These are phyloP conservation scores for Scedosporium dehoogii DNA, from an alignment of 2,329 filamentous ascomycete species.

Conservation along the genomic window DNA sequence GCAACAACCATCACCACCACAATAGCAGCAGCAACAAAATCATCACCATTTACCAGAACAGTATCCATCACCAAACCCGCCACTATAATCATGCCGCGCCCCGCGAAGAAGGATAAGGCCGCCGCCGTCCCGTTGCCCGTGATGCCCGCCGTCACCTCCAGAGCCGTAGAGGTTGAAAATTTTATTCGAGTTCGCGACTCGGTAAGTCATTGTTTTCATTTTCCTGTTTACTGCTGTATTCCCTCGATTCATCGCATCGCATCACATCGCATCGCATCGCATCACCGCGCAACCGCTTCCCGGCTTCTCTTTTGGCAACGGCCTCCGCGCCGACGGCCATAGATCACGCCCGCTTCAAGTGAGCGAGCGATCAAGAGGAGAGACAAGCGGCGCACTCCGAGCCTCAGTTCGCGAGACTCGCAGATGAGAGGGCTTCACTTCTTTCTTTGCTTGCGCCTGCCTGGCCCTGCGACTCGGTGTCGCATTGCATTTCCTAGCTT, in stretches of 20 bases:
- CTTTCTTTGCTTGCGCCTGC: background rate
- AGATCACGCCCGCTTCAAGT: background rate
- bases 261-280: background rate
- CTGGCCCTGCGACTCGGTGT: background rate
- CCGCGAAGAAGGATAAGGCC: slow-evolving; percentile 26
- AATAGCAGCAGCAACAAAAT: background rate
- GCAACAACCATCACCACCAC: slow-evolving; percentile 1
- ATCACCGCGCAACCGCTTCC: background rate
- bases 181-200: slow-evolving; percentile 73
- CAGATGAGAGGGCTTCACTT: background rate
- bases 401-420: no score
- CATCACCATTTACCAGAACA: slow-evolving; percentile 3
- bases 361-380: background rate
- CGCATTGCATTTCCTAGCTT: background rate
- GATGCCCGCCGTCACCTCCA: slow-evolving; percentile 7
- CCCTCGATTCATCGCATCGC: background rate
- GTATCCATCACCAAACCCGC: slow-evolving; percentile 9
- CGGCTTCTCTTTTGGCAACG: background rate
- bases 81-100: slow-evolving; percentile 29
- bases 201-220: slow-evolving; percentile 43
- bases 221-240: background rate
- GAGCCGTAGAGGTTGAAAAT: slow-evolving; percentile 57
- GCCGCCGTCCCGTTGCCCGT: slow-evolving; percentile 30
- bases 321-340: background rate
- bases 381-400: background rate